A percentile compares a stretch with the other conserved stretches of the same genome.
Evolutionary conservation across 208 protist genomes (phyloP).

Genomic region (Acanthamoeba quina): DNA sequence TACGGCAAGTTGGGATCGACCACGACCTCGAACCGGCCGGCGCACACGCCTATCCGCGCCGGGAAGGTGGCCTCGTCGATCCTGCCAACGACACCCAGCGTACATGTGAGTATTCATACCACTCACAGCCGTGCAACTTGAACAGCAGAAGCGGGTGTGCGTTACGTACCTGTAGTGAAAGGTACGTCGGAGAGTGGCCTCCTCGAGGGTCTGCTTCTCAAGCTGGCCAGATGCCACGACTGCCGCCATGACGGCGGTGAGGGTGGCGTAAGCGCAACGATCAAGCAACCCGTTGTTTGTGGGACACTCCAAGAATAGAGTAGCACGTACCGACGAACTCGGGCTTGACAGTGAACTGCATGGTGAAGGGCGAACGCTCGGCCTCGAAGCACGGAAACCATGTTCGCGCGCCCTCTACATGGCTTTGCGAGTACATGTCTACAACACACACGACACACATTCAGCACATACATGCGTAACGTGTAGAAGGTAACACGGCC

Average conservation of each 20-base stretch:
- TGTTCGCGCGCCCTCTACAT: constrained; percentile 77
- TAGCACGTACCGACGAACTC: not conserved
- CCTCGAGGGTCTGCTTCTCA: constrained; percentile 1
- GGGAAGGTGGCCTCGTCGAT: constrained; percentile 15
- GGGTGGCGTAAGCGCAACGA: not conserved
- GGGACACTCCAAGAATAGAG: not conserved
- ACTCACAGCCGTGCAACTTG: not conserved
- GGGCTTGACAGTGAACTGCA: constrained; percentile 64
- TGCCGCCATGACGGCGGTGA: not conserved
- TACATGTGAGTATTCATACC: too few species aligned
- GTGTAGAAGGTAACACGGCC: too few species aligned
- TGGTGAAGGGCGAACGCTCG: constrained; percentile 52
- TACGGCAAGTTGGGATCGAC: constrained; percentile 17
- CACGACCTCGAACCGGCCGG: constrained; percentile 26
- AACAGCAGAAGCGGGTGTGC: not conserved
- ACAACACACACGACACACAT: not conserved
- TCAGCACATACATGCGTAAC: too few species aligned
- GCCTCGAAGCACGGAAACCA: constrained; percentile 81
- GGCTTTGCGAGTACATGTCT: constrained; percentile 77
- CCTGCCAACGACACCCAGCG: not conserved
- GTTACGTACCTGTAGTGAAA: not conserved
- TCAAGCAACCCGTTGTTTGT: not conserved
- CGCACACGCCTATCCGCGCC: constrained; percentile 7
- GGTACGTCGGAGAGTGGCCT: constrained; percentile 10
- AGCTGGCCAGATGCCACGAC: constrained; percentile 26